These are phyloP conservation scores for Linnemannia schmuckeri DNA, from an alignment of 192 early-diverging fungal species.

Conservation along the genomic window DNA sequence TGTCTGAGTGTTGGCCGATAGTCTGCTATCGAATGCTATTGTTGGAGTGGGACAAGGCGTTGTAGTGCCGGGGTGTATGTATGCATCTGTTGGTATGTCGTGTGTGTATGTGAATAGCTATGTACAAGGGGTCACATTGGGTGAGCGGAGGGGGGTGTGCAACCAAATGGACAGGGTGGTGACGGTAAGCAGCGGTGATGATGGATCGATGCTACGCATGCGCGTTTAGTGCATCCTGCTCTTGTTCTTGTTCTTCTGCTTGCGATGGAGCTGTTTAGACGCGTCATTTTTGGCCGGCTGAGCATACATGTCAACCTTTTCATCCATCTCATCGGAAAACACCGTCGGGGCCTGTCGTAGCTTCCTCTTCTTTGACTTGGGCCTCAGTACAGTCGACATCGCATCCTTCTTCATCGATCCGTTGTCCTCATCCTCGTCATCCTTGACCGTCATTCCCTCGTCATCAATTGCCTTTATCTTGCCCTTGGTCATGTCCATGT, in stretches of 20 bases:
- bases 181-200: no score
- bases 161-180: no score
- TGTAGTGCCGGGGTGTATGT: no score
- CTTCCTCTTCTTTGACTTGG: conserved; percentile 17
- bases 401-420: neutral
- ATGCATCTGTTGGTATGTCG: no score
- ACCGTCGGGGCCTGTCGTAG: conserved; percentile 25
- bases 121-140: no score
- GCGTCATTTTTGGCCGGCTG: neutral
- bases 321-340: conserved; percentile 33
- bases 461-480: neutral
- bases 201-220: neutral
- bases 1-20: no score
- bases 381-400: neutral
- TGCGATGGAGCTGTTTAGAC: neutral
- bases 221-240: neutral
- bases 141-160: no score
- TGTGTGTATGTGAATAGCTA: no score
- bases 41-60: no score
- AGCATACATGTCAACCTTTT: conserved; percentile 13
- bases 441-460: neutral
- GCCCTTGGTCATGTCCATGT: neutral
- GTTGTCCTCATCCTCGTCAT: neutral
- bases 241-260: neutral
- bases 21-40: no score